Evolutionary conservation across 306 rosid species (phyloP).

Genomic region (Trifolium subterraneum): DNA sequence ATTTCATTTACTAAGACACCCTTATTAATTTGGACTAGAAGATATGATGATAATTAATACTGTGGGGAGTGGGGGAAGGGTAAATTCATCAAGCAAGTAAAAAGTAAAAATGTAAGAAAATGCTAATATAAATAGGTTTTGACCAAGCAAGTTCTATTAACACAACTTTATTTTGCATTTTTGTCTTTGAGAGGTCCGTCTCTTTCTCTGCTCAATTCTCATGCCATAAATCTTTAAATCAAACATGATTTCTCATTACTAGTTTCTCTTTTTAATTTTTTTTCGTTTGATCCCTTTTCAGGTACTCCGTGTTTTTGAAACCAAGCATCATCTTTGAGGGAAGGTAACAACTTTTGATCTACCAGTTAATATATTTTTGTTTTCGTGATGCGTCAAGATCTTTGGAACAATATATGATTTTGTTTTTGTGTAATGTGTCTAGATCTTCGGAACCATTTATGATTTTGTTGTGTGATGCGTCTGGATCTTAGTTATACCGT

Average conservation of each 20-base stretch:
- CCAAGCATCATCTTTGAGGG: slow-evolving; percentile 33
- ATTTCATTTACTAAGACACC: no score
- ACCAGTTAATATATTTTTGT: neutral
- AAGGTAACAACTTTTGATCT: slow-evolving; percentile 46
- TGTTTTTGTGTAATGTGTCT: slow-evolving; percentile 12
- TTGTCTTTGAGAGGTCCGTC: slow-evolving; percentile 43
- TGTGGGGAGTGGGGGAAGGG: neutral
- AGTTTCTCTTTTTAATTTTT: neutral
- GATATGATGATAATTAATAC: neutral
- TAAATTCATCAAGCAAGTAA: neutral
- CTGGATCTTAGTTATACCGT: neutral
- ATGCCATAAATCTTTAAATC: slow-evolving; percentile 44
- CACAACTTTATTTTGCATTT: slow-evolving; percentile 47
- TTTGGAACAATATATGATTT: neutral
- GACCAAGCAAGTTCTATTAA: slow-evolving; percentile 42
- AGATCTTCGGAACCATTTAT: slow-evolving; percentile 25
- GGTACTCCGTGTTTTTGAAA: slow-evolving; percentile 40
- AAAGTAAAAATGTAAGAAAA: neutral
- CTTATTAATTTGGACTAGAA: no score
- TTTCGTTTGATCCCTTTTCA: slow-evolving; percentile 38
- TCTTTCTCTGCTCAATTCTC: slow-evolving; percentile 35
- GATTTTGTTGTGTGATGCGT: no score
- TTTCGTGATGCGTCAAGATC: neutral
- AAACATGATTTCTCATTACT: neutral
- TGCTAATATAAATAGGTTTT: slow-evolving; percentile 34